Evolutionary conservation across 2,329 filamentous ascomycete genomes (phyloP).

Genomic region (Mariannaea sp.): DNA sequence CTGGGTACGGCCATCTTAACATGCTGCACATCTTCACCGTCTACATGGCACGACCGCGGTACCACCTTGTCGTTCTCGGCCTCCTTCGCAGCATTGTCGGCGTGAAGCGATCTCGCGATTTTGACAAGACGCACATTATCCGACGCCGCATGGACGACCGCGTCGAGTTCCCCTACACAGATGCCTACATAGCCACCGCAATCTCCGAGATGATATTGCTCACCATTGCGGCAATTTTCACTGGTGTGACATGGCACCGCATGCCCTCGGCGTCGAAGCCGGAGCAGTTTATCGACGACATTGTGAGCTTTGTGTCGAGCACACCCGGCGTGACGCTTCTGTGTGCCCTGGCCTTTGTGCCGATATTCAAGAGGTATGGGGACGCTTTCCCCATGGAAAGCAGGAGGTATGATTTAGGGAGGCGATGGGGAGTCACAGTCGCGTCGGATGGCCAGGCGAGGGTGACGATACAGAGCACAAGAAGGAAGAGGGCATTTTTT

Average conservation of each 20-base stretch:
- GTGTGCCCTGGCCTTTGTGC: constrained; percentile 27
- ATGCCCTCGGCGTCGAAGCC: constrained; percentile 15
- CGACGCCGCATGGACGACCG: constrained; percentile 24
- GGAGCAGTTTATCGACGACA: constrained; percentile 24
- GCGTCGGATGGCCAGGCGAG: constrained; percentile 24
- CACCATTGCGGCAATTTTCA: constrained; percentile 30
- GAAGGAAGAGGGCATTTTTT: not conserved
- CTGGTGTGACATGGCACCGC: constrained; percentile 35
- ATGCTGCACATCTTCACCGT: constrained; percentile 33
- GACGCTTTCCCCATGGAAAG: constrained; percentile 33
- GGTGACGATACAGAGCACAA: constrained; percentile 19
- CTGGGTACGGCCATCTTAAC: constrained; percentile 28
- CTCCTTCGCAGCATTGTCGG: constrained; percentile 29
- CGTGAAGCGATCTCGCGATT: constrained; percentile 12
- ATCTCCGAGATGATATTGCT: constrained; percentile 28
- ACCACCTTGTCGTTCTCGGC: constrained; percentile 25
- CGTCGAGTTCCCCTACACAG: constrained; percentile 34
- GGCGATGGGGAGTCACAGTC: constrained; percentile 30
- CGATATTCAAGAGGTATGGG: constrained; percentile 31
- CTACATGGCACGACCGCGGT: constrained; percentile 30
- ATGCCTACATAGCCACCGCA: constrained; percentile 29
- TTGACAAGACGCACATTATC: constrained; percentile 30
- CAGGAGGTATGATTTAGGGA: constrained; percentile 25
- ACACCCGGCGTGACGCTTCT: constrained; percentile 28
- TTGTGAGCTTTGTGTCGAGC: constrained; percentile 30